Evolutionary conservation across 2,329 filamentous ascomycete species (phyloP), one percentile per base, ranked within the genome.

Genomic region (Cercospora sp.): DNA sequence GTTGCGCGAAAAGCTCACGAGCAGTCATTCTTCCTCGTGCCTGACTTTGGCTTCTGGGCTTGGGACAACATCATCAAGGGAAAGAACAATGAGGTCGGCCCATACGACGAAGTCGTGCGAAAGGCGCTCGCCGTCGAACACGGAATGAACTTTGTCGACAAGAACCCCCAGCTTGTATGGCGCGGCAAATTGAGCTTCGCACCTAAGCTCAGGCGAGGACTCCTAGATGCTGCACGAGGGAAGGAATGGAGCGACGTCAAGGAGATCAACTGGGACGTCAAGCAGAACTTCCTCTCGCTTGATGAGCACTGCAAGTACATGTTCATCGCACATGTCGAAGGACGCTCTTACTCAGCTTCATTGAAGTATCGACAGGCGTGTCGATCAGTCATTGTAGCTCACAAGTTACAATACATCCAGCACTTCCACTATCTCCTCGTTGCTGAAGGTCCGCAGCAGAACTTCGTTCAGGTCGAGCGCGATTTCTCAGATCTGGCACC

Each of bases 41-140:
- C 84, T 0, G 84, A 86, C 69, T 86, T 86, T 68, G 83, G 82
- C 30, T 85, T 83, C 75, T 86, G 83, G 82, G 79, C 81, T 4
- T 85, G 81, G 24, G 79, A 82, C 24, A 79, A 85, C 57, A 82
- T 81, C 63, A 84, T 84, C 79, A 85, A 83, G 75, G 80, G 75
- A 21, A 57, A 67, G 58, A 71, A 72, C 57, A 73, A 74, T 58
- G 66, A 73, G 61, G 67, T 72, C 30, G 71, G 72, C 3, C 67
- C 71, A n/a, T 72, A 77, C 69, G 21, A 78, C 73, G 70, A 68
- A 66, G 16, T 80, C 72, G 77, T 75, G 70, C 21, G 75, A 76
- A 70, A 76, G 81, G 81, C 83, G 66, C 9, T 72, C 60, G 69
- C 70, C 1, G 24, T 67, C 10, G 70, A 70, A 45, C 18, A 73